phyloP scores from a whole-genome alignment of 129 eudicot genomes.

The Flaveria ramosissima region DNA sequence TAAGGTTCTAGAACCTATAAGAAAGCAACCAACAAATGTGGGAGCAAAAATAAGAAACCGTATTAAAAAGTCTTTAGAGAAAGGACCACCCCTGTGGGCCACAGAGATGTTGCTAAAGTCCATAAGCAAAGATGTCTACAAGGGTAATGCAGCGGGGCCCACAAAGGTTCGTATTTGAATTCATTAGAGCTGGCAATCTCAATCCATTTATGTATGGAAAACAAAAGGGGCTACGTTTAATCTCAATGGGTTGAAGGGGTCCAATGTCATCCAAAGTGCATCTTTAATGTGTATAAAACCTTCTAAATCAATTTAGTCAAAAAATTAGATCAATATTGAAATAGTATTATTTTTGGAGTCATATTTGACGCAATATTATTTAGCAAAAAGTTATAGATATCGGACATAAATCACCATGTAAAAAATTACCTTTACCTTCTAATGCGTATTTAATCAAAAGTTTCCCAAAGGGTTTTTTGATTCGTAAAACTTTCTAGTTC shows the following conservation, averaged over 20 bases:
- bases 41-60: conserved; percentile 86
- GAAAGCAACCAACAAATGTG: conserved; percentile 89
- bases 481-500: neutral
- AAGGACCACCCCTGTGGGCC: conserved; percentile 94
- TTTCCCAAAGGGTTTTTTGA: neutral
- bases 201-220: neutral
- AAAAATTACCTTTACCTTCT: neutral
- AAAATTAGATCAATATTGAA: neutral
- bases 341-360: neutral
- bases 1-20: conserved; percentile 72
- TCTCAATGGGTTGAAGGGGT: neutral
- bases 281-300: neutral
- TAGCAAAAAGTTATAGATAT: neutral
- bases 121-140: conserved; percentile 87
- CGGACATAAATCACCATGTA: neutral
- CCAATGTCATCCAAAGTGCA: neutral
- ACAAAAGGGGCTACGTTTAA: neutral
- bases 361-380: neutral
- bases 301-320: neutral
- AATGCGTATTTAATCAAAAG: neutral
- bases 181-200: neutral
- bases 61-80: conserved; percentile 58
- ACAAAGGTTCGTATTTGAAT: conserved; percentile 63
- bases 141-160: conserved; percentile 99
- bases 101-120: conserved; percentile 63